Evolutionary conservation across 2,329 filamentous ascomycete genomes (phyloP), one percentile per base, ranked within the genome.

Genomic region (Stylonectria norvegica): DNA sequence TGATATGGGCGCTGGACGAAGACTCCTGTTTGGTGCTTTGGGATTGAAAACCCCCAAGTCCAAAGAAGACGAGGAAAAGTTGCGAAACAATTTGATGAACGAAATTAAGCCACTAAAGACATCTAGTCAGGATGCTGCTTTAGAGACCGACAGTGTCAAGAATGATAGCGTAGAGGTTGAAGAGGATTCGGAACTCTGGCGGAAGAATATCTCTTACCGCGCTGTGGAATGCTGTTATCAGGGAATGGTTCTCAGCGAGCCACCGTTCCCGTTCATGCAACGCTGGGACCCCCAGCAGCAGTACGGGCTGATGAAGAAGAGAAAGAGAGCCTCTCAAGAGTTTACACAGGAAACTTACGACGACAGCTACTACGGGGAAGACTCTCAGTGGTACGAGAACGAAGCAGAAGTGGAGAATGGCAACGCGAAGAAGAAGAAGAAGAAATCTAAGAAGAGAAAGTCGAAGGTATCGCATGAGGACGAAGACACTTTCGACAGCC

Each of bases 211-310:
- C 44, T 75, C 70, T 9, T 80, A 95, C 45, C 76, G 78, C 17
- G 90, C 88, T 16, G 86, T 94, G 1, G 91, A 97, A 61, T 96
- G 90, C 63, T 79, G 81, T 47, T 75, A 86, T n/a, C 76, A 86
- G 20, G 76, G 73, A 5, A 67, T 88, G 27, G 68, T 76, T 20
- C 70, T 95, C 32, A 85, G 78, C 38, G 76, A 86, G 22, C 90
- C 91, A 0, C 87, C 90, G 0, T 96, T 94, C 57, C 90, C 90
- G 0, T 96, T 96, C 61, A 72, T 86, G 12, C 89, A 96, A 62
- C 78, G 86, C 33, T 96, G 90, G 91, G 88, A 95, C 62, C 76
- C 79, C 4, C 83, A 89, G 45, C 86, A 90, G 55, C 67, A 68
- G 49, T 65, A 56, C 36, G 59, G 60, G 2, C 57, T 53, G 4